Base-by-base conservation (phyloP, 768 basidiomycete genomes). In the Pilatotrama ljubarskyi region DNA sequence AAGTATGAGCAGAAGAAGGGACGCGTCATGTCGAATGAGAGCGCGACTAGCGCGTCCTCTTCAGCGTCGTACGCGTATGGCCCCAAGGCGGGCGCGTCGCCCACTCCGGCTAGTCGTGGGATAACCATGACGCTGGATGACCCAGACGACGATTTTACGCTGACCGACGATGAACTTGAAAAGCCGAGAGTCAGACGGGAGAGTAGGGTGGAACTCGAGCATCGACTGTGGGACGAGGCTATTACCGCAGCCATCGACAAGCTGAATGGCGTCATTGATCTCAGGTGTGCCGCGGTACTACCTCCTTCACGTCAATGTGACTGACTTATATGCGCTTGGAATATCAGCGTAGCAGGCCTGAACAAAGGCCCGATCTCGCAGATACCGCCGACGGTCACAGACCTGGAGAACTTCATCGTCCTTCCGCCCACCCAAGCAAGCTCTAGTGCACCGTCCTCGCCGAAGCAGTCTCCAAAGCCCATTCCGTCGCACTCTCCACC, bases 141-240 rank as follows among this genome's bases (percentile, higher is more conserved):
- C 15, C n/a, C 25, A 2, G 36, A 46, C 20, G 52, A 61, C 24
- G 58, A 53, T 18, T 24, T 68, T 18, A 15, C 51, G 8, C 60
- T 68, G 8, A 60, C 43, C 20, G 68, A 66, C 6, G 63, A 59
- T 35, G 49, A 58, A 20, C 37, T 18, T 40, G 14, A 22, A 14
- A 42, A 42, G 26, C 44, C 40, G 60, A 24, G 62, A 58, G 6
- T 42, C 40, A 3, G 58, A 64, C 43, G 62, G 59, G 40, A 69
- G 65, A 7, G 61, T 48, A 25, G 48, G 49, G 47, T 65, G 20
- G 55, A 72, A 44, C 22, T 68, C 3, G 72, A 75, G 44, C 64
- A 63, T 13, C 77, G 79, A 44, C 68, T 80, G 8, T 87, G 84
- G 84, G 82, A 82, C 2, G 71, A 74, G 6, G 81, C 78, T 0